A percentile compares a stretch with the other conserved stretches of the same genome.
These are phyloP conservation scores for Mytilinidion resinicola DNA, from an alignment of 495 filamentous ascomycete genomes.

Conservation along the genomic window DNA sequence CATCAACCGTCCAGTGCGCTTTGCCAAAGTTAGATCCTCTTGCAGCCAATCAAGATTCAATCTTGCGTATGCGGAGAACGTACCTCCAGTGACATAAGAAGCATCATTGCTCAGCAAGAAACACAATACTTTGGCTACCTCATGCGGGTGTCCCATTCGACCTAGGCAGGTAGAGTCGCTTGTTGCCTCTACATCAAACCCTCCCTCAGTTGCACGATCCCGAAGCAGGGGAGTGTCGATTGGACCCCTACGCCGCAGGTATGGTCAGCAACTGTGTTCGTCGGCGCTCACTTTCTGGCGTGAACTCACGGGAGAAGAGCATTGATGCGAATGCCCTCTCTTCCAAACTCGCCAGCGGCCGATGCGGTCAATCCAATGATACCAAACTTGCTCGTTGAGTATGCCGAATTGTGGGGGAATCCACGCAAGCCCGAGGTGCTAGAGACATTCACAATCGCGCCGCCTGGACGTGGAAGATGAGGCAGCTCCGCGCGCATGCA, in stretches of 20 bases:
- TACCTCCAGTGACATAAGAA: not conserved
- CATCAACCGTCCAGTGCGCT: too few species aligned
- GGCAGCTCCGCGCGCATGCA: constrained; percentile 22
- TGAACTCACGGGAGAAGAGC: not conserved
- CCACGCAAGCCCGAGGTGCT: constrained; percentile 50
- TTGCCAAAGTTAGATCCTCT: too few species aligned
- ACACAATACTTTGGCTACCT: not conserved
- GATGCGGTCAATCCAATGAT: not conserved
- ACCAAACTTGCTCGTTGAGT: constrained; percentile 47
- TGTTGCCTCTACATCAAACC: not conserved
- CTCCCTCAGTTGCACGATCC: not conserved
- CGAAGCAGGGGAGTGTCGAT: not conserved
- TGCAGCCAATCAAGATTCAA: too few species aligned
- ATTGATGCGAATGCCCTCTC: not conserved
- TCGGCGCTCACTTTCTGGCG: not conserved
- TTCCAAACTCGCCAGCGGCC: not conserved
- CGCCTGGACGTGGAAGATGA: not conserved
- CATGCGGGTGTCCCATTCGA: not conserved
- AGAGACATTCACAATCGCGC: constrained; percentile 50
- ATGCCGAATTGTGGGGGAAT: constrained; percentile 43
- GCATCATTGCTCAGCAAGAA: not conserved
- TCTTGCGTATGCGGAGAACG: not conserved
- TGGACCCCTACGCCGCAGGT: not conserved
- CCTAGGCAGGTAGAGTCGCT: not conserved
- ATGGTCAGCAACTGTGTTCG: not conserved